These are phyloP conservation scores for Arthroderma sp. DNA, from an alignment of 2,329 filamentous ascomycete species.

Conservation along the genomic window DNA sequence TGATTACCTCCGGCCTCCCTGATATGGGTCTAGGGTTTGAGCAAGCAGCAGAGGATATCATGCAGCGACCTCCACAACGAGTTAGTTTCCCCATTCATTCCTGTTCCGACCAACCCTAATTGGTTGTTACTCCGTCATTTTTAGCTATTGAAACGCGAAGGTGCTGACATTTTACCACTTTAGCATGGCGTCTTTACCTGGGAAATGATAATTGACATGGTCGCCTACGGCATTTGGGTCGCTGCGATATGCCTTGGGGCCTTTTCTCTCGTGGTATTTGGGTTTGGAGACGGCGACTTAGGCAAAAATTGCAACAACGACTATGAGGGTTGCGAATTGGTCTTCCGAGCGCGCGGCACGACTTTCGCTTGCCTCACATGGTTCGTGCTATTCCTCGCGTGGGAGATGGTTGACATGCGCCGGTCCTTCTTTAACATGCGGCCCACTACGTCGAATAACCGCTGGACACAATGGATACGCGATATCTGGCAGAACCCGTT, in stretches of 20 bases:
- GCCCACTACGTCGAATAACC: constrained; percentile 38
- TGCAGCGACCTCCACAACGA: constrained; percentile 64
- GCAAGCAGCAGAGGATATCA: constrained; percentile 58
- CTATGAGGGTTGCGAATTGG: constrained; percentile 45
- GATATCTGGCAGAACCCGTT: constrained; percentile 62
- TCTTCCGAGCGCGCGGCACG: constrained; percentile 59
- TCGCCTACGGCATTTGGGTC: constrained; percentile 71
- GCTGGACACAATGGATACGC: constrained; percentile 51
- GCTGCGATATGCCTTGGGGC: constrained; percentile 51
- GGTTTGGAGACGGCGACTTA: constrained; percentile 46
- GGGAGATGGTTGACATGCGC: constrained; percentile 63
- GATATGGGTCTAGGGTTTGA: constrained; percentile 81
- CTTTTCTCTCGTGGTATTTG: constrained; percentile 53
- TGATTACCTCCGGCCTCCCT: constrained; percentile 76
- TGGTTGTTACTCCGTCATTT: neutral
- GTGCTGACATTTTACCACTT: constrained; percentile 12
- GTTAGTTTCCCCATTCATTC: constrained; percentile 1
- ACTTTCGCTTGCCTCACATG: constrained; percentile 63
- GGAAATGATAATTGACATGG: constrained; percentile 65
- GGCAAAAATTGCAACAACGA: constrained; percentile 48
- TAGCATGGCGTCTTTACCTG: constrained; percentile 58
- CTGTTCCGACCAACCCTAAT: neutral
- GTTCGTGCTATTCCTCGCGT: constrained; percentile 65
- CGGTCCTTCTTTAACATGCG: constrained; percentile 64
- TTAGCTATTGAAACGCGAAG: neutral